Evolutionary conservation across 2,329 filamentous ascomycete species (phyloP).

Genomic region (Sordariomycetes sp.): DNA sequence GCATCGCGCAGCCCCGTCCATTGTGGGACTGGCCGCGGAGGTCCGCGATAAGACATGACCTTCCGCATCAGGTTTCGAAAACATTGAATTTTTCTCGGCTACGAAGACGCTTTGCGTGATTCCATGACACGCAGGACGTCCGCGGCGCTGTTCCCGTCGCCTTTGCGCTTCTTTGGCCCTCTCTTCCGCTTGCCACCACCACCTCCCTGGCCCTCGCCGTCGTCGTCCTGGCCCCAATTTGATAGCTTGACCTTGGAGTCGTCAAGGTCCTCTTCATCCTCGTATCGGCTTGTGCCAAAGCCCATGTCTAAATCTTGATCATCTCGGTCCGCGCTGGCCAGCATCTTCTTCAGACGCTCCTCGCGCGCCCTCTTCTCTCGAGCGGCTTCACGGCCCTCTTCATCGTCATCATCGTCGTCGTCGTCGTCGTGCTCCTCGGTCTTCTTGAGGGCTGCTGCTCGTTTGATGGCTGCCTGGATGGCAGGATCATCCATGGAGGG

Average conservation of each 20-base stretch:
- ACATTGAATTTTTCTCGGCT: no score
- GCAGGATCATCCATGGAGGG: conserved; percentile 63
- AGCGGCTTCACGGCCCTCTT: conserved; percentile 28
- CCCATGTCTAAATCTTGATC: conserved; percentile 89
- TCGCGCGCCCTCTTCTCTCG: conserved; percentile 46
- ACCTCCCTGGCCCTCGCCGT: conserved; percentile 28
- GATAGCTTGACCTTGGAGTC: conserved; percentile 58
- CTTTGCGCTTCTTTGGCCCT: conserved; percentile 66
- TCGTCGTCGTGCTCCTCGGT: conserved; percentile 26
- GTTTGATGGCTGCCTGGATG: conserved; percentile 76
- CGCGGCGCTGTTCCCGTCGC: conserved; percentile 66
- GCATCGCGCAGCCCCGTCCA: no score
- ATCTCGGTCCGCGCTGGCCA: conserved; percentile 67
- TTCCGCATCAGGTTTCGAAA: no score
- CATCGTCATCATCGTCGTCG: conserved; percentile 15
- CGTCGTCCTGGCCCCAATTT: conserved; percentile 50
- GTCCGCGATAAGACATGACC: no score
- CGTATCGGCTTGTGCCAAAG: conserved; percentile 80
- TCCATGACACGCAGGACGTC: conserved; percentile 79
- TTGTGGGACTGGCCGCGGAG: no score
- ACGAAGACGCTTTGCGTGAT: conserved; percentile 33
- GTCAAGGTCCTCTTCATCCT: conserved; percentile 80
- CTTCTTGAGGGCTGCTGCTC: conserved; percentile 60
- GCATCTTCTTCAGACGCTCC: conserved; percentile 63
- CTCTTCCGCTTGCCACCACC: conserved; percentile 56